These are phyloP conservation scores for Phyllosticta citriasiana DNA, from an alignment of 2,329 filamentous ascomycete species.

Conservation along the genomic window DNA sequence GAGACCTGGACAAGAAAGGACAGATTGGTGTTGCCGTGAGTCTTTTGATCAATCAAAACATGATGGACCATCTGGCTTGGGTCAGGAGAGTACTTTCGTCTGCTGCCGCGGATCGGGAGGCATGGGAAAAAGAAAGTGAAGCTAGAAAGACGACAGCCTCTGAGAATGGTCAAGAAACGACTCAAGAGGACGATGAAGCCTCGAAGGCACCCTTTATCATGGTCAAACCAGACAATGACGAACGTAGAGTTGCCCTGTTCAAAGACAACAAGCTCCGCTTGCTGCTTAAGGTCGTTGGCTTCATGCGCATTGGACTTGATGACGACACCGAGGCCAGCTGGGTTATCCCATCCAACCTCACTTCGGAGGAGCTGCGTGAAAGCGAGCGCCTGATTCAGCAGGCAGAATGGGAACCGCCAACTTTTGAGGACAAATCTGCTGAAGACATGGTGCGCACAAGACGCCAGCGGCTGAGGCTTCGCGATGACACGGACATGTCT, in stretches of 20 bases:
- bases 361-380: conserved; percentile 56
- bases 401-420: conserved; percentile 67
- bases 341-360: conserved; percentile 60
- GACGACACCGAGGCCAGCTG: conserved; percentile 69
- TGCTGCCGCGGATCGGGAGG: conserved; percentile 62
- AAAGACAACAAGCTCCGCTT: conserved; percentile 82
- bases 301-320: conserved; percentile 54
- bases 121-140: conserved; percentile 65
- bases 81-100: conserved; percentile 59
- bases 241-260: conserved; percentile 65
- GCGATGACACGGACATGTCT: conserved; percentile 19
- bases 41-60: conserved; percentile 68
- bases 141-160: conserved; percentile 37
- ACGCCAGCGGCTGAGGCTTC: conserved; percentile 33
- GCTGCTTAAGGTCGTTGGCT: conserved; percentile 66
- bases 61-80: conserved; percentile 70
- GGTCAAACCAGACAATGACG: conserved; percentile 51
- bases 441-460: conserved; percentile 73
- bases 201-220: conserved; percentile 40
- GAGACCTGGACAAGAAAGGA: conserved; percentile 51
- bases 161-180: conserved; percentile 1
- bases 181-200: conserved; percentile 13
- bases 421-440: conserved; percentile 58
- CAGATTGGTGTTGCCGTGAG: conserved; percentile 74
- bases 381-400: conserved; percentile 63